phyloP scores from a whole-genome alignment of 352 stramenopile species.

The Pythium apleroticum region DNA sequence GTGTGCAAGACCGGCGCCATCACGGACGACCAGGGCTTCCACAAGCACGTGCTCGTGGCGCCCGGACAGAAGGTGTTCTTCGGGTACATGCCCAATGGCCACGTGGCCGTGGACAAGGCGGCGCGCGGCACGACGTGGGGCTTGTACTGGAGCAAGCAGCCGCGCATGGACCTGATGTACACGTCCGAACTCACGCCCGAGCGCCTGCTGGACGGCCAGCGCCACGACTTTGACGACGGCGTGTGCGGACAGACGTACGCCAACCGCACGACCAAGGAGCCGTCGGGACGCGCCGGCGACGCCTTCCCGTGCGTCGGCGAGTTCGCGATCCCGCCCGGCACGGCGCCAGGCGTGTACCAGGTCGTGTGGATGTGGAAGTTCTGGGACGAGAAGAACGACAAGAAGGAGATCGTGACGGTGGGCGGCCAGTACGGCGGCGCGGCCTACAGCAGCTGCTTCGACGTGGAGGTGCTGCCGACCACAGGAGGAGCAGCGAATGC shows the following conservation, averaged over 20 bases:
- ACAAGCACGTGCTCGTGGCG: conserved; percentile 32
- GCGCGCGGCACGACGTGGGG: conserved; percentile 51
- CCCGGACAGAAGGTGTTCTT: conserved; percentile 44
- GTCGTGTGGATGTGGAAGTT: conserved; percentile 76
- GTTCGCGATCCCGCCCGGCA: conserved; percentile 38
- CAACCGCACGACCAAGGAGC: conserved; percentile 14
- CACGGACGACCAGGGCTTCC: conserved; percentile 27
- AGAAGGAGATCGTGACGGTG: conserved; percentile 38
- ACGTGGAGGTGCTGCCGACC: conserved; percentile 39
- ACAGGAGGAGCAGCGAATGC: neutral
- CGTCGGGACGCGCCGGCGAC: conserved; percentile 40
- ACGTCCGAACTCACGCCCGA: conserved; percentile 47
- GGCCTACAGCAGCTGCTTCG: conserved; percentile 59
- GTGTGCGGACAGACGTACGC: conserved; percentile 50
- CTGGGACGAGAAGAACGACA: conserved; percentile 42
- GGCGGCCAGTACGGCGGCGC: conserved; percentile 50
- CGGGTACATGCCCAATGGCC: conserved; percentile 58
- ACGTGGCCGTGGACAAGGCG: conserved; percentile 58
- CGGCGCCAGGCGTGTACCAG: conserved; percentile 43
- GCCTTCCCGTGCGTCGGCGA: conserved; percentile 48
- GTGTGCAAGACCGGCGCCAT: conserved; percentile 37
- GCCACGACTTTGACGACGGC: conserved; percentile 65
- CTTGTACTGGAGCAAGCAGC: conserved; percentile 50
- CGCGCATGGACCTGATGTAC: conserved; percentile 31
- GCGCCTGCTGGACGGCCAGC: conserved; percentile 45